Evolutionary conservation across 2,329 filamentous ascomycete species (phyloP), one percentile per base, ranked within the genome.

Genomic region (Fusarium keratoplasticum): DNA sequence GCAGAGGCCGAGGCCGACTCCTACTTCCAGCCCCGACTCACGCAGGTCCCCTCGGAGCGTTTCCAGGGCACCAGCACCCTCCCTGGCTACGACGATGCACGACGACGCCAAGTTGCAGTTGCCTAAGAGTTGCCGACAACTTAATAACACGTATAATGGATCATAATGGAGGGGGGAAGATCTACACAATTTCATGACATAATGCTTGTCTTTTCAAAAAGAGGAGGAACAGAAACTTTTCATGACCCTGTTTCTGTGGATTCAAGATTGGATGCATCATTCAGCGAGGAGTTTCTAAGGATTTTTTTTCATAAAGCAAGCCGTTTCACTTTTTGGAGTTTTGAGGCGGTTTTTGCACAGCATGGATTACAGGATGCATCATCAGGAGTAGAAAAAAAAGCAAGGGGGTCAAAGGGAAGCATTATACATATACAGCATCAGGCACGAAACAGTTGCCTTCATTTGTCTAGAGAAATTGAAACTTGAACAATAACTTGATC

Each of bases 1-100:
- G 82, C 82, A 1, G 77, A 81, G 64, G 84, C 84, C 4, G 85
- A 85, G 22, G 83, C 81, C 11, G 86, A 89, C 25, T 81, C 81
- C 11, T 82, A 83, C 67, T 70, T 89, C 16, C 80, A 80, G 61
- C 86, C 86, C 16, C 83, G 87, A 42, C 64, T 83, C 31, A 70
- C 86, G 55, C 78, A 79, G 25, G 77, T 81, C 35, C 82, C 84
- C 0, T 77, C 81, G 10, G 70, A 78, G 7, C 74, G 80, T 11
- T 81, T 80, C 35, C 81, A 80, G 65, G 76, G 76, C 27, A 79
- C 75, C 60, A 77, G 78, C 57, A 76, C 82, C 35, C 76, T 89
- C 35, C 84, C 85, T 8, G 83, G 81, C 11, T 85, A 85, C 64
- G 77, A 83, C n/a, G 82, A 83, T 25, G 55, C 80, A 36, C 74